phyloP scores from a whole-genome alignment of 805 yeast genomes.

The Sugiyamaella smithiae region DNA sequence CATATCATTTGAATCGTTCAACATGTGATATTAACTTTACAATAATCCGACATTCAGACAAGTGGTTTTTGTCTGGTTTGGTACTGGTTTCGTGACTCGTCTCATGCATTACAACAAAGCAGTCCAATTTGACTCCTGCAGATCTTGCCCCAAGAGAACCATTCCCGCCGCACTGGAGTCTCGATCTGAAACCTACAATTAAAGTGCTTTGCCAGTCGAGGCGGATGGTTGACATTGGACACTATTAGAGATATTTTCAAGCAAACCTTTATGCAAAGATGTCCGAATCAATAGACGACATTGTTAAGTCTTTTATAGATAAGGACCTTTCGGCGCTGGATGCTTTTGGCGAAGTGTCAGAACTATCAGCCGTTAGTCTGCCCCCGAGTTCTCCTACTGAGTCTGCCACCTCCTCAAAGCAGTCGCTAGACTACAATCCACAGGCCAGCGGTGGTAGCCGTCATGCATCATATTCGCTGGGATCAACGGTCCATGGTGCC shows the following conservation, averaged over 20 bases:
- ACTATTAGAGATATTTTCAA: too few species aligned
- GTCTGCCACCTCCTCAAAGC: conserved; percentile 15
- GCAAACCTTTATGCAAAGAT: not conserved
- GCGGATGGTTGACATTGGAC: not conserved
- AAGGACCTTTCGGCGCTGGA: conserved; percentile 34
- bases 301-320: conserved; percentile 32
- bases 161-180: too few species aligned
- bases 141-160: too few species aligned
- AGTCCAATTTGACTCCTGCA: too few species aligned
- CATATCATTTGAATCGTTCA: too few species aligned
- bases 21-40: too few species aligned
- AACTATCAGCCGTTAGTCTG: conserved; percentile 1
- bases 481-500: not conserved
- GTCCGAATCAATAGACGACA: conserved; percentile 26
- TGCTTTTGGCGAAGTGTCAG: conserved; percentile 27
- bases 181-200: not conserved
- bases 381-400: conserved; percentile 23
- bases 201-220: not conserved
- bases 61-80: too few species aligned
- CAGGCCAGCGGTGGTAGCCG: not conserved
- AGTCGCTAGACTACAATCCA: conserved; percentile 5
- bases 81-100: too few species aligned
- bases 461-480: conserved; percentile 3
- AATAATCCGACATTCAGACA: too few species aligned
- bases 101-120: too few species aligned